A percentile compares a stretch with the other conserved stretches of the same genome.
Evolutionary conservation across 2,329 filamentous ascomycete species (phyloP).

Genomic region (Cladosporium sp.): DNA sequence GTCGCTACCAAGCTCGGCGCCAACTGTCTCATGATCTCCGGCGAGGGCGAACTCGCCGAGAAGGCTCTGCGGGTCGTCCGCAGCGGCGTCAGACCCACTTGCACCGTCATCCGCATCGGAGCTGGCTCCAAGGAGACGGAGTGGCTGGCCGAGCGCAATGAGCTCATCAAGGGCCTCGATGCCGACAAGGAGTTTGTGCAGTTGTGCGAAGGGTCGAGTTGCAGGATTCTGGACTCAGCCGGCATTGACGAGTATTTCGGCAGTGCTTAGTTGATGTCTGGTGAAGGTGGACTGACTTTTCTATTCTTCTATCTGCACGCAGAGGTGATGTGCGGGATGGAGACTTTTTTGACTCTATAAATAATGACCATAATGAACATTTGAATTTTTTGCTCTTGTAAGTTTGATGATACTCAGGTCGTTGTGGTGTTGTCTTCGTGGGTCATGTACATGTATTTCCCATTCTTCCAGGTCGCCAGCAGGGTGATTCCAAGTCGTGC

Average conservation of each 20-base stretch:
- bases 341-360: neutral
- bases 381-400: neutral
- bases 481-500: too few relatives aligned
- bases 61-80: constrained; percentile 46
- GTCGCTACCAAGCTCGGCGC: constrained; percentile 74
- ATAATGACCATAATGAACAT: constrained; percentile 11
- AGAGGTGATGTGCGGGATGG: neutral
- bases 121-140: constrained; percentile 38
- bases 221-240: constrained; percentile 34
- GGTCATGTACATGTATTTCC: too few relatives aligned
- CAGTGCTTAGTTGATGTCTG: neutral
- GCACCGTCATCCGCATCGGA: constrained; percentile 43
- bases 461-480: too few relatives aligned
- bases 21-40: constrained; percentile 59
- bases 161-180: constrained; percentile 47
- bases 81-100: constrained; percentile 40
- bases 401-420: neutral
- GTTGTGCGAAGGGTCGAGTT: constrained; percentile 49
- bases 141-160: constrained; percentile 57
- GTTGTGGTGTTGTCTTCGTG: too few relatives aligned
- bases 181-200: constrained; percentile 46
- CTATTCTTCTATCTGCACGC: neutral
- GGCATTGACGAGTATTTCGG: constrained; percentile 33
- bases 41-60: constrained; percentile 47
- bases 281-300: neutral